A percentile compares a stretch with the other conserved stretches of the same genome.
Conservation (phyloP, 768 basidiomycete genomes). For the Psilocybe cubensis region DNA sequence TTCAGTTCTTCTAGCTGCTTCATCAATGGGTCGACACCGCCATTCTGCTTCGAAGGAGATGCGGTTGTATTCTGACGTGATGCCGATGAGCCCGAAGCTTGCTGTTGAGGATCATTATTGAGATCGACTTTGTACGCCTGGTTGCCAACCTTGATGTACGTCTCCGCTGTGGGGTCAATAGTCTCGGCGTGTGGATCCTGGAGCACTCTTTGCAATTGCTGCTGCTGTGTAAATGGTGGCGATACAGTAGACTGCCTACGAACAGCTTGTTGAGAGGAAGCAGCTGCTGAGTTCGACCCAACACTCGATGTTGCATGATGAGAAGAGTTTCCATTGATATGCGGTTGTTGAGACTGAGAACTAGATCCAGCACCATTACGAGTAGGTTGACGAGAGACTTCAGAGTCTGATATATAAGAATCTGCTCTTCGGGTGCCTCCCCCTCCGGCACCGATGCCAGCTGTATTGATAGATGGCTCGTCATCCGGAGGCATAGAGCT, state of each 20-base stretch:
- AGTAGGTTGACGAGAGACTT: slow-evolving; percentile 36
- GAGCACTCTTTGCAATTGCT: slow-evolving; percentile 31
- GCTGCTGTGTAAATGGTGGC: slow-evolving; percentile 26
- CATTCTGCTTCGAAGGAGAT: slow-evolving; percentile 35
- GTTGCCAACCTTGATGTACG: slow-evolving; percentile 71
- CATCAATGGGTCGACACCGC: slow-evolving; percentile 62
- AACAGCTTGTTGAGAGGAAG: slow-evolving; percentile 21
- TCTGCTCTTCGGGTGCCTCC: slow-evolving; percentile 43
- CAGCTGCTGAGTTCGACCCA: slow-evolving; percentile 18
- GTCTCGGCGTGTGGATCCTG: slow-evolving; percentile 60
- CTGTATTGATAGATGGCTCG: slow-evolving; percentile 57
- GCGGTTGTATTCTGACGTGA: slow-evolving; percentile 23
- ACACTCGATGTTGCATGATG: slow-evolving; percentile 13
- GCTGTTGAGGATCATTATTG: slow-evolving; percentile 63
- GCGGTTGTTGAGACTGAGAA: slow-evolving; percentile 22
- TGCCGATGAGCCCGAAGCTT: slow-evolving; percentile 18
- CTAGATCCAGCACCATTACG: slow-evolving; percentile 24
- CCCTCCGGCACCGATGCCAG: slow-evolving; percentile 77
- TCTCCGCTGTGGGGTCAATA: slow-evolving; percentile 65
- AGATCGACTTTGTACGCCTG: slow-evolving; percentile 72
- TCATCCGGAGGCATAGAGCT: slow-evolving; percentile 34
- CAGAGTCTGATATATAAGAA: slow-evolving; percentile 29
- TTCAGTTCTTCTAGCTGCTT: slow-evolving; percentile 67
- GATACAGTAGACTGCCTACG: slow-evolving; percentile 27
- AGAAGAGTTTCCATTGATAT: slow-evolving; percentile 33